Conservation (phyloP, 148 eudicot genomes). For the Heliosperma pusillum region DNA sequence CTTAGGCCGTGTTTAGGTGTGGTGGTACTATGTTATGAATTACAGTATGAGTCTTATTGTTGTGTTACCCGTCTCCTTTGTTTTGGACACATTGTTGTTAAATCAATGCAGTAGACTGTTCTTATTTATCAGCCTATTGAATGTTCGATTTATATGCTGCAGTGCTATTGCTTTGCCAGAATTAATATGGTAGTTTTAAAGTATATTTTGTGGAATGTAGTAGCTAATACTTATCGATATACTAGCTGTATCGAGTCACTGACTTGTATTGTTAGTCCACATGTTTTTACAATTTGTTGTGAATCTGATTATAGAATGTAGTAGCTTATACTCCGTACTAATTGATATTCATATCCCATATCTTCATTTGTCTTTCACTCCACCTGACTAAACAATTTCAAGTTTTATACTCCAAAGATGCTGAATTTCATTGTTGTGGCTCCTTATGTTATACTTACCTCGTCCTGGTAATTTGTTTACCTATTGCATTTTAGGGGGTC, state of each 20-base stretch:
- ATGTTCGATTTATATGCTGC: background rate
- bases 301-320: background rate
- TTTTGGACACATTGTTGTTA: constrained; percentile 2
- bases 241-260: background rate
- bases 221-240: background rate
- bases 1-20: background rate
- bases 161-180: background rate
- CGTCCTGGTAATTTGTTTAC: too few species aligned
- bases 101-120: background rate
- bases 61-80: background rate
- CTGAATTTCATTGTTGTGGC: background rate
- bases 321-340: too few species aligned
- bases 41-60: background rate
- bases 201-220: background rate
- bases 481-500: too few species aligned
- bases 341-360: background rate
- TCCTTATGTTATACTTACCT: background rate
- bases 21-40: background rate
- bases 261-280: background rate
- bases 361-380: background rate
- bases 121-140: background rate
- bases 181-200: background rate
- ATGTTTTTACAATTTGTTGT: background rate
- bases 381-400: background rate
- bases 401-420: background rate